Base-by-base conservation (phyloP, 371 early-diverging fungal species). In the Mucor piriformis region DNA sequence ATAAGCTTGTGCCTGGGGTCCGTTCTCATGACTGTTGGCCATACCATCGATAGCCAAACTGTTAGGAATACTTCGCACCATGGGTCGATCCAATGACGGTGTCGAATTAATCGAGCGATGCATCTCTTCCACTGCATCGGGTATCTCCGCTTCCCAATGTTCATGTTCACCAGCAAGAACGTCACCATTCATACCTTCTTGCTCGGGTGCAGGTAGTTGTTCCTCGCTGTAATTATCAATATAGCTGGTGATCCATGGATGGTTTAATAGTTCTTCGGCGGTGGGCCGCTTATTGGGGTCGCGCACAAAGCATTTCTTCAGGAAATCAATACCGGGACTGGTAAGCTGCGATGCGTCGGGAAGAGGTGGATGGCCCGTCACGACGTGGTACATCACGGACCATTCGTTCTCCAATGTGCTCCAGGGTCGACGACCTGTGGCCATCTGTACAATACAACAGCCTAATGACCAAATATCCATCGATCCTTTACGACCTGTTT, bases 401-500 rank as follows among this genome's bases (percentile, higher is more conserved):
- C 94, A 95, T 66, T 95, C 93, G 63, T 95, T 95, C 58, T 95
- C 96, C 29, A 95, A 61, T 46, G 92, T 87, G 15, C 89, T 82
- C 95, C 95, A 99, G 7, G 99, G 98, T 57, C 95, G 89, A 20
- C 85, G 79, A 8, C 99, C 98, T 0, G 92, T 92, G 0, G 92
- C 81, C 96, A 99, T 96, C 71, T 97, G 97, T 29, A 94, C 88
- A 34, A 99, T 84, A 64, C 95, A 92, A 66, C 98, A 94, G 16
- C 96, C 99, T 21, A 96, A 67, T 4, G 94, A 88, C 95, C 97
- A 98, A 32, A 95, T 93, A 67, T 98, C 99, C 84, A 91, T 90
- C 11, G 92, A 86, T 1, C 94, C 94, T 60, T 84, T 86, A 24
- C 85, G 77, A 10, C 89, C 88, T 50, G 83, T 81, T 32, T 84